A percentile compares a stretch with the other conserved stretches of the same genome.
Conservation (phyloP, 2,329 filamentous ascomycete genomes). For the Hyphodiscus sp. region DNA sequence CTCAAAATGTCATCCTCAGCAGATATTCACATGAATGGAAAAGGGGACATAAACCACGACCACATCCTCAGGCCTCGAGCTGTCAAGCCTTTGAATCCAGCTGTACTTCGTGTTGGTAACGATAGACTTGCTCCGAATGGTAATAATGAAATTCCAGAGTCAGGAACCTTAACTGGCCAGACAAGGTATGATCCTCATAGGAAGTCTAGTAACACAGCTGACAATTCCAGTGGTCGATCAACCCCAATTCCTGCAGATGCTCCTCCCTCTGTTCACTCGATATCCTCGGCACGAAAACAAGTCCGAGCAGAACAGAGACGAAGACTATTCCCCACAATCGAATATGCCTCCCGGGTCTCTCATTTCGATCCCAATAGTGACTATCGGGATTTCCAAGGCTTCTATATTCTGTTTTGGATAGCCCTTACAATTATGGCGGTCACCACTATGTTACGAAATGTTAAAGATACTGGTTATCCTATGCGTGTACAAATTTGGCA, state of each 20-base stretch:
- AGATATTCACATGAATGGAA: conserved; percentile 20
- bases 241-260: conserved; percentile 85
- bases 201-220: conserved; percentile 1
- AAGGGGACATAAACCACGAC: conserved; percentile 22
- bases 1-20: conserved; percentile 26
- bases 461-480: conserved; percentile 87
- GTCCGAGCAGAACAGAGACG: conserved; percentile 73
- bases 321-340: conserved; percentile 86
- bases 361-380: conserved; percentile 93
- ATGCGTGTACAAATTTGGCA: conserved; percentile 82
- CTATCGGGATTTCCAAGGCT: conserved; percentile 90
- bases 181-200: conserved; percentile 22
- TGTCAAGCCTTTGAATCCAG: conserved; percentile 22
- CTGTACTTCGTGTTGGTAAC: conserved; percentile 22
- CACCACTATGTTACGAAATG: conserved; percentile 85
- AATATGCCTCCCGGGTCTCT: conserved; percentile 84
- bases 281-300: conserved; percentile 79
- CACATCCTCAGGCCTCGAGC: conserved; percentile 28
- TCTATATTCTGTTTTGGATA: conserved; percentile 98
- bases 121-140: conserved; percentile 16
- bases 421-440: conserved; percentile 94
- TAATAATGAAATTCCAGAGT: conserved; percentile 12
- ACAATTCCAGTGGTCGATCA: conserved; percentile 59
- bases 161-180: conserved; percentile 20
- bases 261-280: conserved; percentile 81